Conservation (phyloP, 306 rosid genomes). For the Acmispon strigosus region DNA sequence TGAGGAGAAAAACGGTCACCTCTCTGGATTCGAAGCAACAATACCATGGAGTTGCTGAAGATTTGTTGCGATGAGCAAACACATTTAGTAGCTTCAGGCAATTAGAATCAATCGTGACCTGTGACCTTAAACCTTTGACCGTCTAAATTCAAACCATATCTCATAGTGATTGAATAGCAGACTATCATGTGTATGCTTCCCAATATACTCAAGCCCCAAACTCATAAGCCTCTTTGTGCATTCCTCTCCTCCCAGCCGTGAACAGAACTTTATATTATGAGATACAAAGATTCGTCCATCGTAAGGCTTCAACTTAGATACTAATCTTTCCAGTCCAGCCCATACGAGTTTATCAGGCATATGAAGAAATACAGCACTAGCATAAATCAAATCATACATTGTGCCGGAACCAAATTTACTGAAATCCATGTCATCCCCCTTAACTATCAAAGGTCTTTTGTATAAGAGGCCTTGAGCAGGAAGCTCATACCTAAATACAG, state of each 20-base stretch:
- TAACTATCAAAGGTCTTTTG: constrained; percentile 77
- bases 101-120: neutral
- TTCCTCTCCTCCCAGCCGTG: constrained; percentile 77
- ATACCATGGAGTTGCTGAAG: neutral
- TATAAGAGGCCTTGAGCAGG: constrained; percentile 83
- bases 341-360: constrained; percentile 90
- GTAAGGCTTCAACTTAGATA: constrained; percentile 51
- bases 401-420: constrained; percentile 44
- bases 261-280: constrained; percentile 82
- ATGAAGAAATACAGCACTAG: constrained; percentile 94
- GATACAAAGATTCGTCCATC: constrained; percentile 82
- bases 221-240: constrained; percentile 58
- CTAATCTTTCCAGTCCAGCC: constrained; percentile 70
- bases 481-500: constrained; percentile 82
- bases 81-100: constrained; percentile 13
- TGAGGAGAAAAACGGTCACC: constrained; percentile 10
- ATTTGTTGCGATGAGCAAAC: constrained; percentile 5
- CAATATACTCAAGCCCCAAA: constrained; percentile 74
- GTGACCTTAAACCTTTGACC: constrained; percentile 34
- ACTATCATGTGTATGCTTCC: constrained; percentile 85
- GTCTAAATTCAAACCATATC: constrained; percentile 82
- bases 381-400: constrained; percentile 70
- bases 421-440: constrained; percentile 83
- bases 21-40: constrained; percentile 7
- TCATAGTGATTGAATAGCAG: constrained; percentile 85